Percentiles rank a stretch among this genome's conserved stretches.
Conservation (phyloP, 371 early-diverging fungal genomes). For the Parasitella parasitica region DNA sequence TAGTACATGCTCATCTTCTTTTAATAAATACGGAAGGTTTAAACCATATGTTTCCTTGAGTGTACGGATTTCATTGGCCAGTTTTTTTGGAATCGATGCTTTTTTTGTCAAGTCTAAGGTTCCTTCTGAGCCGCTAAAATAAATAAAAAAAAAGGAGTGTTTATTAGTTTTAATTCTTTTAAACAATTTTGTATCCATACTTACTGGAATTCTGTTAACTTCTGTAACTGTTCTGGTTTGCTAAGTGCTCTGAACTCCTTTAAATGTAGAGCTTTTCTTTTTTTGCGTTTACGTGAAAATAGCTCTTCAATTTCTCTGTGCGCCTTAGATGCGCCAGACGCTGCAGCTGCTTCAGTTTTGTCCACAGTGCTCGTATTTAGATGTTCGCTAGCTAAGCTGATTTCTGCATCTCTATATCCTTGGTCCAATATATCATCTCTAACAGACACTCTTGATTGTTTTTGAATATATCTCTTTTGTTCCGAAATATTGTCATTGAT, state of each 20-base stretch:
- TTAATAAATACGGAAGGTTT: slow-evolving; percentile 1
- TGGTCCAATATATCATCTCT: slow-evolving; percentile 15
- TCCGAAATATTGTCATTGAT: neutral
- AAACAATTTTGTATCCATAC: neutral
- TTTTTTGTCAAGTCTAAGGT: neutral
- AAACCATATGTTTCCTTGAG: slow-evolving; percentile 12
- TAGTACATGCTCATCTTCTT: slow-evolving; percentile 7
- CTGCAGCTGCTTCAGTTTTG: slow-evolving; percentile 11
- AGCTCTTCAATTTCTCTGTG: slow-evolving; percentile 11
- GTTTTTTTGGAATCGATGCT: neutral
- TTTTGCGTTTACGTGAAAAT: slow-evolving; percentile 8
- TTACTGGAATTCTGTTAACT: slow-evolving; percentile 18
- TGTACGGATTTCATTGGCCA: slow-evolving; percentile 9
- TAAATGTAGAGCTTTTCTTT: slow-evolving; percentile 10
- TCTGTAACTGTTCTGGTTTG: slow-evolving; percentile 9
- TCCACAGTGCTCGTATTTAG: slow-evolving; percentile 5
- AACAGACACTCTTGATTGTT: slow-evolving; percentile 8
- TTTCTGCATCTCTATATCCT: slow-evolving; percentile 19
- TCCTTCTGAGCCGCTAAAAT: neutral
- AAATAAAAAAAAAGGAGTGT: neutral
- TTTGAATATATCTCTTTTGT: neutral
- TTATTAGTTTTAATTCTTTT: neutral
- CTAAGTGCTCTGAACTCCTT: slow-evolving; percentile 14
- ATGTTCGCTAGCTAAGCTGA: slow-evolving; percentile 8
- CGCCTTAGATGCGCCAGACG: no score